Evolutionary conservation across 2,329 filamentous ascomycete species (phyloP), one percentile per base, ranked within the genome.

Genomic region (Fusarium sp.): DNA sequence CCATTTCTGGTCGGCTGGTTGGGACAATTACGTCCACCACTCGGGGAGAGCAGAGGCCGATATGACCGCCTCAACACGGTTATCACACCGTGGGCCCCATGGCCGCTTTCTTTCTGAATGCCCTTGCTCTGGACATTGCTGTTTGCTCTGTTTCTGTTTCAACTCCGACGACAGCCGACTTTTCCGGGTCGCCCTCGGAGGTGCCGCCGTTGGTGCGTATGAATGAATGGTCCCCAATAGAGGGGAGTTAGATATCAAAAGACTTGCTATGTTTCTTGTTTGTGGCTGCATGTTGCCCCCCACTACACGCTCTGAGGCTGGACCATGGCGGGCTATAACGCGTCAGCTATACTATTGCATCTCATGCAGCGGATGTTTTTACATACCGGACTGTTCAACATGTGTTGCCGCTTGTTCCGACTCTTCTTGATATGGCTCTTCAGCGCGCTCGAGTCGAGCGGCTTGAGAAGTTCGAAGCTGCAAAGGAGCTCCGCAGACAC

Each of bases 371-470:
- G 13, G 8, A 18, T 23, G 36, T 52, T 47, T 28, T 52, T 48
- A 91, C 94, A 84, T 90, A 97, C 94, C 78, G 95, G 95, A 85
- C 94, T 97, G 86, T 97, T 98, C 65, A 98, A 87, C 89, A 97
- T 97, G 82, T 91, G 95, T 81, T 97, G 94, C 66, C 95, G 89
- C 86, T 97, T 97, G 82, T 95, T 97, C 66, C 95, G 89, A 67
- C 95, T 95, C 85, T 98, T 98, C 86, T 99, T 99, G 82, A 99
- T 99, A 78, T 99, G 96, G 75, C 92, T 98, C 88, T 99, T 99
- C 67, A 99, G 86, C 36, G 95, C 95, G 75, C 93, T 97, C 12
- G 95, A 98, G 81, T 99, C 96, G 48, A 99, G 87, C 8, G 96
- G 96, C 81, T 99, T 99, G 65, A 99, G 87, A 15, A 99, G 87